phyloP scores from a whole-genome alignment of 768 basidiomycete genomes.

The Phaeotremella fagi region DNA sequence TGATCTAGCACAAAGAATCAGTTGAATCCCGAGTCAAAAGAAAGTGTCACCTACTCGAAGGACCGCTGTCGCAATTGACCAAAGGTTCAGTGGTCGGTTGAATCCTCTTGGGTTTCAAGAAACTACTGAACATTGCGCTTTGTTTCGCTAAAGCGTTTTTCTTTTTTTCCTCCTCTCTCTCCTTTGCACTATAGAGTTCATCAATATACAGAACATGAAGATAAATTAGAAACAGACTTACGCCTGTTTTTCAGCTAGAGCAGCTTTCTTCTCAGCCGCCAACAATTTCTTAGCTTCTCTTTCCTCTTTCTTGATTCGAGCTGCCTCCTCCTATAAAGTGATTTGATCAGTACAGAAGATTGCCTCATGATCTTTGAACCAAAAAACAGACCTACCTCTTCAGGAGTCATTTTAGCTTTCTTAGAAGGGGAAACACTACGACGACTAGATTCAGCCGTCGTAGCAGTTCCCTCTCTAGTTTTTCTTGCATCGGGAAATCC shows the following conservation, averaged over 20 bases:
- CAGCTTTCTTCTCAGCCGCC: slow-evolving; percentile 27
- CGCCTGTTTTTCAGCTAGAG: slow-evolving; percentile 12
- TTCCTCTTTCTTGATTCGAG: slow-evolving; percentile 34
- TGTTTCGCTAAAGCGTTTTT: slow-evolving; percentile 28
- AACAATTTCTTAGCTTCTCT: slow-evolving; percentile 30
- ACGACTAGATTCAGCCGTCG: slow-evolving; percentile 24
- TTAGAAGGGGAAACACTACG: slow-evolving; percentile 34
- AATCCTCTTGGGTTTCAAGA: slow-evolving; percentile 28
- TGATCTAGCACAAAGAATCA: too few relatives aligned
- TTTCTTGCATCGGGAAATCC: slow-evolving; percentile 2
- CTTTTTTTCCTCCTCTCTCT: slow-evolving; percentile 28
- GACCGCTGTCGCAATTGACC: slow-evolving; percentile 24
- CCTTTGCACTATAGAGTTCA: slow-evolving; percentile 18
- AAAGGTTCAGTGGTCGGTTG: slow-evolving; percentile 3
- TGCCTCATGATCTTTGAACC: neutral
- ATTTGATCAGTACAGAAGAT: slow-evolving; percentile 9
- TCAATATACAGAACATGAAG: neutral
- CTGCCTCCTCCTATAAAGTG: slow-evolving; percentile 28
- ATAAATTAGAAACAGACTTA: slow-evolving; percentile 9
- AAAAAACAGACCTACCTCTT: slow-evolving; percentile 31
- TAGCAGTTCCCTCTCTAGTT: slow-evolving; percentile 35
- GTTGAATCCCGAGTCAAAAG: too few relatives aligned
- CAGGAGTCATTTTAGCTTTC: slow-evolving; percentile 30
- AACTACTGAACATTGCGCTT: slow-evolving; percentile 14
- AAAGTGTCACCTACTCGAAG: slow-evolving; percentile 32